phyloP scores from a whole-genome alignment of 805 yeast genomes.

The Metschnikowia baotianmanensis region DNA sequence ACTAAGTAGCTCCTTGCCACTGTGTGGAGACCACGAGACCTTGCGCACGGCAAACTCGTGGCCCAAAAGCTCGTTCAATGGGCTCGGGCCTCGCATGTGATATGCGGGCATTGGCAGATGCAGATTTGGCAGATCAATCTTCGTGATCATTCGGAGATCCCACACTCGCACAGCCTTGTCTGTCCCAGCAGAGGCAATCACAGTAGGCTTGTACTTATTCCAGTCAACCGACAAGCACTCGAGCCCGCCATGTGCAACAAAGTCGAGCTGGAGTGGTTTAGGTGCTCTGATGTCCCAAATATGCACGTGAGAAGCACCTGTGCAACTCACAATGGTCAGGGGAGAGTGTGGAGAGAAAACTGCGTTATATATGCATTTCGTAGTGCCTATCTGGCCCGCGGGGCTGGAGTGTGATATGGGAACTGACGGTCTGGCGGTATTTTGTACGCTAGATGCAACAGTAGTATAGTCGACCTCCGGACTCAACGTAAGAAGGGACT shows the following conservation, averaged over 20 bases:
- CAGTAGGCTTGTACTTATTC: constrained; percentile 80
- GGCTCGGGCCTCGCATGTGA: constrained; percentile 57
- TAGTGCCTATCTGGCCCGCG: constrained; percentile 22
- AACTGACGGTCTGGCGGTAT: constrained; percentile 29
- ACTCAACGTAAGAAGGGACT: constrained; percentile 56
- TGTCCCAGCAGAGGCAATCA: constrained; percentile 89
- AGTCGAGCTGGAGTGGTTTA: constrained; percentile 56
- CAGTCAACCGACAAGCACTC: constrained; percentile 83
- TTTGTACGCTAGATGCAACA: constrained; percentile 24
- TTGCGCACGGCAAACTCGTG: constrained; percentile 87
- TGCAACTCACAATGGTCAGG: constrained; percentile 62
- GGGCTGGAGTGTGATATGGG: constrained; percentile 34
- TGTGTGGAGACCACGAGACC: constrained; percentile 88
- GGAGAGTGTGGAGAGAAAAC: constrained; percentile 84
- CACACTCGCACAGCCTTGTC: constrained; percentile 81
- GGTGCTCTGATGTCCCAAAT: constrained; percentile 81
- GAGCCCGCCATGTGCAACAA: constrained; percentile 73
- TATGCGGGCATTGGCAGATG: constrained; percentile 37
- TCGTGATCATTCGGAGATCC: constrained; percentile 75
- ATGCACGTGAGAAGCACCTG: constrained; percentile 70
- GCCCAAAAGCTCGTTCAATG: constrained; percentile 73
- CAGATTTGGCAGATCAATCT: constrained; percentile 34
- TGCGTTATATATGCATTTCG: constrained; percentile 76
- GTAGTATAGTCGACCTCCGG: constrained; percentile 30
- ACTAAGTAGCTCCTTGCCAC: constrained; percentile 63